phyloP scores from a whole-genome alignment of 495 filamentous ascomycete species.

The Talaromyces thailandensis region DNA sequence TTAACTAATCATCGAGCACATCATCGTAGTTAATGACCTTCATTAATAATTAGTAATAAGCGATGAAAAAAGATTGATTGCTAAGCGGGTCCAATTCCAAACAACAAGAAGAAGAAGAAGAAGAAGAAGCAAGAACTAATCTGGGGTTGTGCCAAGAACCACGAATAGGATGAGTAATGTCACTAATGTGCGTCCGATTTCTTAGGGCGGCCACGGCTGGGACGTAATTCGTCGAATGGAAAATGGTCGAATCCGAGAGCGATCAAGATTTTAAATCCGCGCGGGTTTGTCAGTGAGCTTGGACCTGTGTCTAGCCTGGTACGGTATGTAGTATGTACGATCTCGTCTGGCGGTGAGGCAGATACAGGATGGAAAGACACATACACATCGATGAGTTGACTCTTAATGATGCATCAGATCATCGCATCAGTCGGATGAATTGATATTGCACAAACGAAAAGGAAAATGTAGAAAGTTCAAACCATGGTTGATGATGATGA shows the following conservation, averaged over 20 bases:
- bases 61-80: background rate
- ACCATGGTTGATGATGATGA: background rate
- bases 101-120: background rate
- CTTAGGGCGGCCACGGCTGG: too few species aligned
- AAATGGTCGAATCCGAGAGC: background rate
- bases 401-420: background rate
- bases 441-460: too few species aligned
- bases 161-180: background rate
- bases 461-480: background rate
- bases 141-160: background rate
- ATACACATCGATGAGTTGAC: background rate
- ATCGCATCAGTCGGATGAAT: too few species aligned
- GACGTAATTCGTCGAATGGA: background rate
- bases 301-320: background rate
- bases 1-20: background rate
- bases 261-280: background rate
- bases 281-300: background rate
- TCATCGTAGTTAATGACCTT: background rate
- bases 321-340: background rate
- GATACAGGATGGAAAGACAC: background rate
- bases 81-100: background rate
- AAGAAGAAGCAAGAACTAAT: background rate
- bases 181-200: too few species aligned
- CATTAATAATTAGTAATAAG: background rate
- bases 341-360: background rate